Conservation (phyloP, 495 filamentous ascomycete species). For the Penicillium desertorum region DNA sequence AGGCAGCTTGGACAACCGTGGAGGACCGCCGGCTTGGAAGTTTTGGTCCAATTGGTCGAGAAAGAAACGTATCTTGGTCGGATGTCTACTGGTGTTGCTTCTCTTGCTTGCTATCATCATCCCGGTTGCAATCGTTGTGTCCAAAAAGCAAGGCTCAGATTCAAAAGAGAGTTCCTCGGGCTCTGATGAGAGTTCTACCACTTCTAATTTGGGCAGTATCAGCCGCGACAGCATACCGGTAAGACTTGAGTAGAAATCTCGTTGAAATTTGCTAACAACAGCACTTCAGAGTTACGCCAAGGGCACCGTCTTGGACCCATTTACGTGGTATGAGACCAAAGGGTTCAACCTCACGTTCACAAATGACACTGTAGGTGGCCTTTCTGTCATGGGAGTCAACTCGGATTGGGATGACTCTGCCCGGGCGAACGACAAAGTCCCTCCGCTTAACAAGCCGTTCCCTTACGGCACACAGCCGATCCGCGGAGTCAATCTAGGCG, state of each 20-base stretch:
- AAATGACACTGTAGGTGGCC: constrained; percentile 73
- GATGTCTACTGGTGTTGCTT: constrained; percentile 44
- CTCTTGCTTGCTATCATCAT: constrained; percentile 71
- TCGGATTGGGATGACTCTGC: constrained; percentile 83
- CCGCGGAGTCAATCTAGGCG: constrained; percentile 88
- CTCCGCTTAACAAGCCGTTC: constrained; percentile 65
- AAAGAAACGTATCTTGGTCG: constrained; percentile 41
- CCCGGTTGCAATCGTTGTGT: constrained; percentile 67
- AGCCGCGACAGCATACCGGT: constrained; percentile 63
- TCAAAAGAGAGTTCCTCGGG: constrained; percentile 29
- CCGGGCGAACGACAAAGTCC: constrained; percentile 74
- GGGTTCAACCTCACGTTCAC: constrained; percentile 97
- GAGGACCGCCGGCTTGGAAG: constrained; percentile 33
- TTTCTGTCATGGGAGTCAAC: constrained; percentile 87
- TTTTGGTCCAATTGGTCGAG: constrained; percentile 33
- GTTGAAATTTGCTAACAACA: neutral
- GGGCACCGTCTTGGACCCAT: constrained; percentile 83
- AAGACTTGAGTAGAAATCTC: constrained; percentile 7
- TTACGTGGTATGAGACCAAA: constrained; percentile 85
- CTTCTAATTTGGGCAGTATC: constrained; percentile 58
- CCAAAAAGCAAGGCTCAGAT: constrained; percentile 57
- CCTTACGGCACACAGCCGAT: constrained; percentile 78
- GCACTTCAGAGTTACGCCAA: constrained; percentile 50
- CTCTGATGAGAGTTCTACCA: constrained; percentile 38
- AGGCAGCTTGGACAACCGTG: constrained; percentile 26